Base-by-base conservation (phyloP, 768 basidiomycete species). In the Porpolomopsis calyptriformis region DNA sequence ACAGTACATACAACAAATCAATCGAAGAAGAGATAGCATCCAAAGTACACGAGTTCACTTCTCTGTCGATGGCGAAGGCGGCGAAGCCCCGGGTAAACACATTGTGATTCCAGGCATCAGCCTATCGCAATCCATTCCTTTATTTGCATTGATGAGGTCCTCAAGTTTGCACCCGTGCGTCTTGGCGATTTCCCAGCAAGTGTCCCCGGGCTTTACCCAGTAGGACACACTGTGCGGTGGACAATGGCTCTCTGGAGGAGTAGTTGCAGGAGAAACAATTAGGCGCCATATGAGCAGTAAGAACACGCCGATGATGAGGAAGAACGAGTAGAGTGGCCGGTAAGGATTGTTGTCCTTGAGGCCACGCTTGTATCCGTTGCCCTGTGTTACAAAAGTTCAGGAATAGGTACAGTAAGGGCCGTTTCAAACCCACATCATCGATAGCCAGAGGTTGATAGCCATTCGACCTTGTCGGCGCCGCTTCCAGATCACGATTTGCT, bases 311-410 rank as follows among this genome's bases (percentile, higher is more conserved):
- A 83, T 71, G 40, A 82, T 71, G 47, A 85, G 76, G 66, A 83
- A 80, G 65, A 83, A 85, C 5, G 82, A 82, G 55, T 81, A 78
- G 5, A 85, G 67, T 0, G 77, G 71, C 19, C 75, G 72, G 54
- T 82, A 82, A 4, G 76, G 66, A 8, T 61, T 57, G 44, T 66
- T 68, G 40, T 64, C 54, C 49, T 55, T 49, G 6, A 60, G 53
- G 35, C 60, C 60, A 43, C 59, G 57, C 37, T 69, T 59, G 54
- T 65, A 56, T 14, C 56, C 51, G 19, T 48, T 48, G 58, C 61
- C 49, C 18, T 20, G 36, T 49, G 34, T 26, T 53, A 33, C 23
- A 25, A 31, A 31, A 41, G 20, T 7, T 43, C 24, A 12, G 18
- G 12, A 12, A 19, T 12, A 16, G 27, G 25, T 25, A 11, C 2